phyloP scores from a whole-genome alignment of 75 land plant species.

The Sequoia sempervirens region DNA sequence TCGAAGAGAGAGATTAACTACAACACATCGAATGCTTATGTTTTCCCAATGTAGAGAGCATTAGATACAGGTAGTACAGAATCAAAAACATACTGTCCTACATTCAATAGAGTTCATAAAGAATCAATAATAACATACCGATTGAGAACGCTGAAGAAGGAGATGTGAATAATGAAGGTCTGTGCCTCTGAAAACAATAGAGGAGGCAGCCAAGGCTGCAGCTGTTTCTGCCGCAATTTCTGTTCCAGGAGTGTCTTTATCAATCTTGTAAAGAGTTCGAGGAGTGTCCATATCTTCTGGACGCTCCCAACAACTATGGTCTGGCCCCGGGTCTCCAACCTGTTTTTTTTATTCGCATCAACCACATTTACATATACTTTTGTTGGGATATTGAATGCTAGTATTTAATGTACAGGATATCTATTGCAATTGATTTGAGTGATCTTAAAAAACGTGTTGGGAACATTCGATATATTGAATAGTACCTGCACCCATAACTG shows the following conservation, averaged over 20 bases:
- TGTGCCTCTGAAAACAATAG: conserved; percentile 58
- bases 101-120: too few species aligned
- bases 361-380: neutral
- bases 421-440: neutral
- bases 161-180: conserved; percentile 49
- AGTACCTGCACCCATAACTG: conserved; percentile 74
- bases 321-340: conserved; percentile 78
- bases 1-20: too few species aligned
- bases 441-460: neutral
- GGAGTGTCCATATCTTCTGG: conserved; percentile 87
- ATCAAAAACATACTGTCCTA: neutral
- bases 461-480: neutral
- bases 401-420: neutral
- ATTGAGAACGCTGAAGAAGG: conserved; percentile 64
- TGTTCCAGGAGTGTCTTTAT: conserved; percentile 54
- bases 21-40: neutral
- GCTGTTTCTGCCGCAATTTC: conserved; percentile 93
- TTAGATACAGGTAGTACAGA: neutral
- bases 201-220: conserved; percentile 89
- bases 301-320: conserved; percentile 79
- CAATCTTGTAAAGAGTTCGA: conserved; percentile 54
- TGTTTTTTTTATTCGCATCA: neutral
- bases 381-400: neutral
- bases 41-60: neutral
- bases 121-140: conserved; percentile 25